Base-by-base conservation (phyloP, 768 basidiomycete genomes). In the Megacollybia marginata region DNA sequence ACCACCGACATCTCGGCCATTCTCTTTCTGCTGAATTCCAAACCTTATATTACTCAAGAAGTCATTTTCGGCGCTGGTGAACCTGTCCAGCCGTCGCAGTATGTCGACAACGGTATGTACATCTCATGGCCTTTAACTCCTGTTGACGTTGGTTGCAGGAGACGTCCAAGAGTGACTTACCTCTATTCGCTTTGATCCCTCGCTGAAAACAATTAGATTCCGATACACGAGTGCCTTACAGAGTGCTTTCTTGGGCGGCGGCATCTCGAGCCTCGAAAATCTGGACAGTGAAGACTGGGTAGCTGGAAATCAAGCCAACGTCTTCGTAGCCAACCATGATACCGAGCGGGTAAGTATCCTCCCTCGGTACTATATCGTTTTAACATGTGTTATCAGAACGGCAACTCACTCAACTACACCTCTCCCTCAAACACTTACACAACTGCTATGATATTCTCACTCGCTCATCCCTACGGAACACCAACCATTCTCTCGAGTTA, bases 311-410 rank as follows among this genome's bases (percentile, higher is more conserved):
- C 54, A 57, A 13, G 83, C 83, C 0, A 86, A 85, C 54, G 75
- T 80, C 7, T 85, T 85, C 51, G 82, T 85, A 4, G 67, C 77
- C 0, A 83, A 86, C 55, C 84, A 85, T 50, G 85, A 86, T 54
- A 85, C 83, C 1, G 85, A 85, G 60, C 65, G 84, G 42, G 75
- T 74, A 43, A 20, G 66, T 54, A 2, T 15, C n/a, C 12, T 23
- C 38, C n/a, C 6, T 45, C 33, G 13, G 12, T 9, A 9, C 28
- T 5, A 10, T 7, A 6, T 13, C 15, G 48, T 19, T 10, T 7
- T 16, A n/a, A n/a, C n/a, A n/a, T n/a, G n/a, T n/a, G n/a, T n/a
- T n/a, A n/a, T 40, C 9, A 76, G 82, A 74, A 71, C 48, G 78
- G 77, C 1, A 57, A 48, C 23, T 82, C 83, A 0, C 66, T 86